Conservation (phyloP, 139 green algal genomes). For the Micractinium conductrix region DNA sequence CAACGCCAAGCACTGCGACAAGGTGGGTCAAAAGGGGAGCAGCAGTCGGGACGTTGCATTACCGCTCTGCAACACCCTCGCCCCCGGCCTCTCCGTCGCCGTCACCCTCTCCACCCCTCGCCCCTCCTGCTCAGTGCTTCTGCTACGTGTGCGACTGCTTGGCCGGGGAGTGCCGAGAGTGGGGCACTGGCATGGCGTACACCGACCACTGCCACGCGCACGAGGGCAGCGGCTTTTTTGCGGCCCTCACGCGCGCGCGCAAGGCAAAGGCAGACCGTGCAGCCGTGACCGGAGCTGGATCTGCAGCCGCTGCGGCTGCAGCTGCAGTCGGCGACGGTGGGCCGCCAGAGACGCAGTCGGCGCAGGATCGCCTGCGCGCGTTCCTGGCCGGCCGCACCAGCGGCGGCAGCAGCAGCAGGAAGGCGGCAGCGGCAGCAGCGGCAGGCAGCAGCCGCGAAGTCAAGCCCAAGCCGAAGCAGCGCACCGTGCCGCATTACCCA, state of each 20-base stretch:
- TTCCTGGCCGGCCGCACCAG: neutral
- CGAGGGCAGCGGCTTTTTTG: conserved; percentile 9
- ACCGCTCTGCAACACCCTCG: no score
- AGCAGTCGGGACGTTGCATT: no score
- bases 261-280: neutral
- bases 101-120: neutral
- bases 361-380: no score
- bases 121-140: conserved; percentile 53
- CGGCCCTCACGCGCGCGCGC: neutral
- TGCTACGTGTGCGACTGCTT: conserved; percentile 63
- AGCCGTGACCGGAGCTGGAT: neutral
- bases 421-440: no score
- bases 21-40: conserved; percentile 5
- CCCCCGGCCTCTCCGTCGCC: neutral
- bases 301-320: neutral
- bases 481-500: neutral
- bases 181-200: conserved; percentile 47
- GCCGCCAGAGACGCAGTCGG: neutral
- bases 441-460: no score
- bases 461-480: neutral
- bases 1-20: conserved; percentile 24
- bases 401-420: neutral
- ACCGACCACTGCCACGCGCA: conserved; percentile 59
- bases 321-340: neutral
- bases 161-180: conserved; percentile 47